Evolutionary conservation across 164 flowering plant genomes (phyloP), one percentile per base, ranked within the genome.

Genomic region (Berberis thunbergii): DNA sequence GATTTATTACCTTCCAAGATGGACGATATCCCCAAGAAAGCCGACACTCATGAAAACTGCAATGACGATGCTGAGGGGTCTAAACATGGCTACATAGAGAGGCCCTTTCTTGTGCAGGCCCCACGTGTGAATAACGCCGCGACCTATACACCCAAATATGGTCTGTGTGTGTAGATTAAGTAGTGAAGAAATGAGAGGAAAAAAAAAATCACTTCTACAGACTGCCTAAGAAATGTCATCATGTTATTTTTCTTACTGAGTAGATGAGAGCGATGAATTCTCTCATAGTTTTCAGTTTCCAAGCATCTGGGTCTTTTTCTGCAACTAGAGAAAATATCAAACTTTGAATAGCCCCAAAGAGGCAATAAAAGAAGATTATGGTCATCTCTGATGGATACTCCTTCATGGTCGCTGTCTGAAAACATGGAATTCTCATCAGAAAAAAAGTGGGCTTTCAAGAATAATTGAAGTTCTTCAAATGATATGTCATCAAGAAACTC

Each of bases 261-360:
- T 56, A 56, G 3, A 40, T 42, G 39, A 56, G 9, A 56, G 59
- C 43, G 39, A 56, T 38, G 41, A 56, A 56, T 40, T 56, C 8
- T 8, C 0, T 4, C 26, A 13, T 9, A 38, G 59, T 40, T 10
- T 56, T 56, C 39, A 81, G 43, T 62, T 44, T 69, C 91, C 88
- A 86, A 57, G 77, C 77, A 59, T 57, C 59, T 38, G 54, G 73
- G 56, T 79, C 70, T 60, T 69, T 71, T 58, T 74, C 86, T n/a
- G 66, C 76, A 49, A 77, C 9, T 5, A 76, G 43, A 48, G 81
- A 26, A 42, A 77, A 54, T 45, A 71, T 59, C 41, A 79, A 79
- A 72, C 72, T 69, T 60, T 78, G 81, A 49, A 80, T 54, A 7
- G 82, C 77, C 43, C 78, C 85, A 68, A 81, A 85, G 38, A 81